Percentiles rank a stretch among this genome's conserved stretches.
These are phyloP conservation scores for Trichomonascaceae sp. DNA, from an alignment of 1,139 yeast species.

Conservation along the genomic window DNA sequence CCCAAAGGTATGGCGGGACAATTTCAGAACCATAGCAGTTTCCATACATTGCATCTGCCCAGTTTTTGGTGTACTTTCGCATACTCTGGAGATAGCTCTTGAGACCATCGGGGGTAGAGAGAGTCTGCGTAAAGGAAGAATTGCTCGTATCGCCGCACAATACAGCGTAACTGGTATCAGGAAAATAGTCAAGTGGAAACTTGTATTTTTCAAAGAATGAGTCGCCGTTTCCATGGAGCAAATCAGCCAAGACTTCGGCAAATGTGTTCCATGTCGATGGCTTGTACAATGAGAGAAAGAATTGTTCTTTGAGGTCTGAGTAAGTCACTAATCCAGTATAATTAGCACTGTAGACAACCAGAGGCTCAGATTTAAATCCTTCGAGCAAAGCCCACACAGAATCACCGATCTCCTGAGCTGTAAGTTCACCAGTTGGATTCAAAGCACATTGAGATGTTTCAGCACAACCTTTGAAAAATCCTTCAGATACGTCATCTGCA, in stretches of 20 bases:
- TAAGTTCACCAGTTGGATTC: conserved; percentile 8
- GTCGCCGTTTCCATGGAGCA: conserved; percentile 9
- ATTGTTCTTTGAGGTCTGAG: conserved; percentile 6
- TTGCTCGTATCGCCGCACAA: conserved; percentile 14
- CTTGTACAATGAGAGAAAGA: conserved; percentile 9
- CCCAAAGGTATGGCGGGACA: conserved; percentile 13
- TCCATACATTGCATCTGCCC: conserved; percentile 5
- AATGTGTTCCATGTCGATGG: conserved; percentile 11
- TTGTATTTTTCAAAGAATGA: conserved; percentile 3
- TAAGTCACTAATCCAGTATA: conserved; percentile 11
- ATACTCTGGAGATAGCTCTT: neutral
- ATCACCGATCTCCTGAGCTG: conserved; percentile 8
- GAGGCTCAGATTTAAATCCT: conserved; percentile 10
- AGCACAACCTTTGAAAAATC: conserved; percentile 12
- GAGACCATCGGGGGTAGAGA: conserved; percentile 7
- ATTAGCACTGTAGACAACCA: conserved; percentile 10
- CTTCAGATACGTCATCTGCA: conserved; percentile 11
- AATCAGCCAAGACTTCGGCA: conserved; percentile 11
- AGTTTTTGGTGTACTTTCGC: neutral
- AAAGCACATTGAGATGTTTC: conserved; percentile 12
- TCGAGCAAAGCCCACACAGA: conserved; percentile 7
- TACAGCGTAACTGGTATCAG: conserved; percentile 14
- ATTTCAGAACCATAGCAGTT: conserved; percentile 10
- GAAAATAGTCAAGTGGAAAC: neutral
- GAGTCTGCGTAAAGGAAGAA: conserved; percentile 4